Percentiles rank a stretch among this genome's conserved stretches.
Evolutionary conservation across 1,284 basidiomycete genomes (phyloP).

Genomic region (Trichosporon ovoides): DNA sequence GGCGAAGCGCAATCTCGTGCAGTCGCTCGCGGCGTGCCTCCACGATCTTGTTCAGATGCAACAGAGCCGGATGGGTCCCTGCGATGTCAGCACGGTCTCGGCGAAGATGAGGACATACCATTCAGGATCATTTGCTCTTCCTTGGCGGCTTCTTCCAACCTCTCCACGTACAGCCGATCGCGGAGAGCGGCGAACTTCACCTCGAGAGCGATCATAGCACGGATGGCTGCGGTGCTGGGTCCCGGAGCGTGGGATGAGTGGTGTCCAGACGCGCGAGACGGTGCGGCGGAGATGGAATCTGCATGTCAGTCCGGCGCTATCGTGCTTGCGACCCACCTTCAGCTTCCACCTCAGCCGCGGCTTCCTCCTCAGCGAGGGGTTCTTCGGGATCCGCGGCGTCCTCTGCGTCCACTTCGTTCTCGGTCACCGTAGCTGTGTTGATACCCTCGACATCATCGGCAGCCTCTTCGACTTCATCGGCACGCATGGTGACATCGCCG

Average conservation of each 20-base stretch:
- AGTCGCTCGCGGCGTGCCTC: slow-evolving; percentile 38
- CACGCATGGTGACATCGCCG: slow-evolving; percentile 25
- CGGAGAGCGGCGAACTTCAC: slow-evolving; percentile 55
- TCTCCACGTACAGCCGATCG: slow-evolving; percentile 55
- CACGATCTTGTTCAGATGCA: slow-evolving; percentile 49
- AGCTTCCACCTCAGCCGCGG: slow-evolving; percentile 15
- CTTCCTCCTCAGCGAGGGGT: slow-evolving; percentile 15
- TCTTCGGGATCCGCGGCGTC: slow-evolving; percentile 8
- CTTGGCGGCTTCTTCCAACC: slow-evolving; percentile 54
- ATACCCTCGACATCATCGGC: slow-evolving; percentile 1
- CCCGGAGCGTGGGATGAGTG: slow-evolving; percentile 44
- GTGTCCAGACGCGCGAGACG: slow-evolving; percentile 6
- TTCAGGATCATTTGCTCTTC: slow-evolving; percentile 55
- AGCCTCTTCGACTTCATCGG: slow-evolving; percentile 10
- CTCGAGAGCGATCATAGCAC: slow-evolving; percentile 54
- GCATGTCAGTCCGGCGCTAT: not conserved
- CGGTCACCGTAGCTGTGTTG: not conserved
- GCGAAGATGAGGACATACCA: slow-evolving; percentile 39
- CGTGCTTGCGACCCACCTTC: not conserved
- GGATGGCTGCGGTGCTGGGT: slow-evolving; percentile 51
- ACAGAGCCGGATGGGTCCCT: slow-evolving; percentile 54
- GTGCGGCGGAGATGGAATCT: slow-evolving; percentile 9
- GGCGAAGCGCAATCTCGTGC: slow-evolving; percentile 42
- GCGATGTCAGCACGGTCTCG: slow-evolving; percentile 6
- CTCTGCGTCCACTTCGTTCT: slow-evolving; percentile 1